phyloP scores from a whole-genome alignment of 352 stramenopile species.

The Aphanomyces invadans region DNA sequence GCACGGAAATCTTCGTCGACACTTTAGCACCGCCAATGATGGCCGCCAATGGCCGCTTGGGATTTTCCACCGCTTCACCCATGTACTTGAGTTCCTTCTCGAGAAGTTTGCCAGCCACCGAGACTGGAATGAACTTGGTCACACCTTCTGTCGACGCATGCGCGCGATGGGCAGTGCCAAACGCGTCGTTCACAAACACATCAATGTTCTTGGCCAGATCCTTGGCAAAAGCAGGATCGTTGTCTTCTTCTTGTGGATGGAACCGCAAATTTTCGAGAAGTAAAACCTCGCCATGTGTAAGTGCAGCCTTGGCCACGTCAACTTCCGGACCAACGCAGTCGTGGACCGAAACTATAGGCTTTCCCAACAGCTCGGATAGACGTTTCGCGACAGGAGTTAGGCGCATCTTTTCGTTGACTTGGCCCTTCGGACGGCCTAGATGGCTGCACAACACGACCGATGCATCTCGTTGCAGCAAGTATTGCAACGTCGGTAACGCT shows the following conservation, averaged over 20 bases:
- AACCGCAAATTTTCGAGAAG: constrained; percentile 94
- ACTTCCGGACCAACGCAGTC: constrained; percentile 95
- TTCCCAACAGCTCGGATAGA: constrained; percentile 89
- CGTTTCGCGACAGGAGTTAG: constrained; percentile 90
- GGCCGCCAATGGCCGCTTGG: constrained; percentile 88
- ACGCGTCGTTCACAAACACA: constrained; percentile 98
- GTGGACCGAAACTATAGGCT: constrained; percentile 86
- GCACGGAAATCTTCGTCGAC: constrained; percentile 93
- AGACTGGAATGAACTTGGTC: constrained; percentile 90
- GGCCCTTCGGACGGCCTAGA: constrained; percentile 94
- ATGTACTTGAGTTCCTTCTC: constrained; percentile 98
- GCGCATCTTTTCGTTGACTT: constrained; percentile 60
- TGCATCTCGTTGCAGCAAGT: constrained; percentile 91
- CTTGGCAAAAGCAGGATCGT: constrained; percentile 91
- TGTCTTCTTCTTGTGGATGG: constrained; percentile 97
- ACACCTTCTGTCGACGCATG: constrained; percentile 97
- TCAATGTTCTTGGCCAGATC: constrained; percentile 90
- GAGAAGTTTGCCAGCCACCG: constrained; percentile 93
- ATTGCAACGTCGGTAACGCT: constrained; percentile 88
- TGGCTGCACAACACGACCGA: constrained; percentile 96
- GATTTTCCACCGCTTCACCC: constrained; percentile 76
- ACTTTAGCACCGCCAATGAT: constrained; percentile 95
- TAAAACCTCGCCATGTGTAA: constrained; percentile 89
- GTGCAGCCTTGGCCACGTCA: constrained; percentile 54
- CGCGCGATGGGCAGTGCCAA: constrained; percentile 95